A percentile compares a stretch with the other conserved stretches of the same genome.
Conservation (phyloP, 2,329 filamentous ascomycete species). For the Teratosphaeria zuluensis region DNA sequence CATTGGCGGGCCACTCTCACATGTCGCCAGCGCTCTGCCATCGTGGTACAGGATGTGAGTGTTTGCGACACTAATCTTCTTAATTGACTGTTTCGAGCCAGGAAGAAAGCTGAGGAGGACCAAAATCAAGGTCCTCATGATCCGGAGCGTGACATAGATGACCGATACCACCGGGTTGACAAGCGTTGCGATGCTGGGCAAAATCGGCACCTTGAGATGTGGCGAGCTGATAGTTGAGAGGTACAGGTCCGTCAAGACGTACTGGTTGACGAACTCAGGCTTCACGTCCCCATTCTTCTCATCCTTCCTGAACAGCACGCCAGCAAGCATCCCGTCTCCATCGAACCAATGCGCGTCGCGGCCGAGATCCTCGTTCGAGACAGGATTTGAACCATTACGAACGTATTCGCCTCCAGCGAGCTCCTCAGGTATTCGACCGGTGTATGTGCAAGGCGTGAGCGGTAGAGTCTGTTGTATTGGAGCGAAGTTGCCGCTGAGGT, state of each 20-base stretch:
- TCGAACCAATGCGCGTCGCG: slow-evolving; percentile 66
- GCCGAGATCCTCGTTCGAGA: slow-evolving; percentile 50
- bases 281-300: slow-evolving; percentile 33
- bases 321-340: slow-evolving; percentile 64
- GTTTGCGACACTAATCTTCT: slow-evolving; percentile 62
- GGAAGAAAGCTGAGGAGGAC: slow-evolving; percentile 50
- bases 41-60: slow-evolving; percentile 59
- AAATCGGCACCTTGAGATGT: slow-evolving; percentile 45
- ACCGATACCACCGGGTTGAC: slow-evolving; percentile 50
- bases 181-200: slow-evolving; percentile 59
- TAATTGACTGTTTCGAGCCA: slow-evolving; percentile 48
- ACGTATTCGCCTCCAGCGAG: slow-evolving; percentile 61
- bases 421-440: slow-evolving; percentile 53
- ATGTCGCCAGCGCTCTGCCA: slow-evolving; percentile 57
- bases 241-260: slow-evolving; percentile 57
- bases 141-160: slow-evolving; percentile 40
- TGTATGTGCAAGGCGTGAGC: slow-evolving; percentile 48
- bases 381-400: slow-evolving; percentile 61
- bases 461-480: slow-evolving; percentile 49
- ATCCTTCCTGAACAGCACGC: slow-evolving; percentile 49
- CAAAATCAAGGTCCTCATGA: slow-evolving; percentile 49
- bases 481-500: slow-evolving; percentile 58
- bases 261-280: slow-evolving; percentile 61
- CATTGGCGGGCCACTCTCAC: slow-evolving; percentile 62
- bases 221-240: slow-evolving; percentile 42